Evolutionary conservation across 225 moss, liverwort and hornwort species (phyloP).

Genomic region (Asterella californica): DNA sequence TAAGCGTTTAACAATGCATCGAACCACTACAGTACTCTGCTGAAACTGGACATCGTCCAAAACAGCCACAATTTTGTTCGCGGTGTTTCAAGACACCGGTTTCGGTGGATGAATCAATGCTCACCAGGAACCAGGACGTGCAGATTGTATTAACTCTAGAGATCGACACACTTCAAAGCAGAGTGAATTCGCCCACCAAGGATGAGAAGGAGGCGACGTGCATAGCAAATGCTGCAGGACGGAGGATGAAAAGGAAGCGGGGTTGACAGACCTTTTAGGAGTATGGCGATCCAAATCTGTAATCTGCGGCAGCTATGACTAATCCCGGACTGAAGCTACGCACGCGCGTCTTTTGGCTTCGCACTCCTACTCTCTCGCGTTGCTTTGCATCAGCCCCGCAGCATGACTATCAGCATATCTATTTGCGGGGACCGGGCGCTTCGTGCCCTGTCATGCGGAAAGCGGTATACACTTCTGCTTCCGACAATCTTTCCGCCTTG

Average conservation of each 20-base stretch:
- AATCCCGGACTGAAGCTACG: slow-evolving; percentile 1
- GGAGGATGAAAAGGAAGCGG: neutral
- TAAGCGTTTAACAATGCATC: too few species aligned
- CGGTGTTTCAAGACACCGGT: too few species aligned
- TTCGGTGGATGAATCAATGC: too few species aligned
- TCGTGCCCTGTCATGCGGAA: slow-evolving; percentile 21
- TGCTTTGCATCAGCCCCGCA: neutral
- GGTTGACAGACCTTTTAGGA: neutral
- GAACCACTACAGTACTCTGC: too few species aligned
- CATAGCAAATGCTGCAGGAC: neutral
- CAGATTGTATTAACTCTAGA: too few species aligned
- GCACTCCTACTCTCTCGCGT: slow-evolving; percentile 19
- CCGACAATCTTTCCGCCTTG: neutral
- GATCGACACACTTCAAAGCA: too few species aligned
- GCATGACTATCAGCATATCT: neutral
- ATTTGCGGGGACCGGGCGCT: slow-evolving; percentile 13
- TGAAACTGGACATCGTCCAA: too few species aligned
- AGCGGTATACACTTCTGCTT: neutral
- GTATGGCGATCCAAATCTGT: slow-evolving; percentile 31
- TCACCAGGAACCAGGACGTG: too few species aligned
- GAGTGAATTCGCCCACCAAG: neutral
- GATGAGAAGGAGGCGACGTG: neutral
- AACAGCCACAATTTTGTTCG: too few species aligned
- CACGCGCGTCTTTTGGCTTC: slow-evolving; percentile 26
- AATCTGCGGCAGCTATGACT: neutral